Percentiles rank a stretch among this genome's conserved stretches.
Evolutionary conservation across 1,139 yeast species (phyloP).

Genomic region (Suhomyces bokatorum): DNA sequence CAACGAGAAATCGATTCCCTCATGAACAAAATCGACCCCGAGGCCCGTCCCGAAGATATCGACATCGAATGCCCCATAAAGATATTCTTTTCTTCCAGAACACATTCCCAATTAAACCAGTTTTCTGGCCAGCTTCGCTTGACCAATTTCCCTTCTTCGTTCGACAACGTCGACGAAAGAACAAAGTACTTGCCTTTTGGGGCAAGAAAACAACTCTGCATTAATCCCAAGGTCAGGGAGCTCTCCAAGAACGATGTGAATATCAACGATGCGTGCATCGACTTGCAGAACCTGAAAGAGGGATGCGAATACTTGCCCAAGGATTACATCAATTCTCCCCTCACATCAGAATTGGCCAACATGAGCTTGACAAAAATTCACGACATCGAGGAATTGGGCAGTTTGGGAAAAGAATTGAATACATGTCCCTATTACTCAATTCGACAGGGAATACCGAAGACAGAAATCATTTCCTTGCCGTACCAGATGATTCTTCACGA

Average conservation of each 20-base stretch:
- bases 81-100: slow-evolving; percentile 72
- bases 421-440: slow-evolving; percentile 85
- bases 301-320: slow-evolving; percentile 57
- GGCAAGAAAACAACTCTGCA: slow-evolving; percentile 83
- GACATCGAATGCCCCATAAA: slow-evolving; percentile 45
- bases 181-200: slow-evolving; percentile 69
- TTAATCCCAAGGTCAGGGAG: slow-evolving; percentile 55
- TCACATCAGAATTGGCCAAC: slow-evolving; percentile 56
- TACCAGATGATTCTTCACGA: slow-evolving; percentile 76
- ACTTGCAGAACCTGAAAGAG: slow-evolving; percentile 52
- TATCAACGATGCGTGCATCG: slow-evolving; percentile 82
- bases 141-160: slow-evolving; percentile 65
- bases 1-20: slow-evolving; percentile 46
- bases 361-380: slow-evolving; percentile 58
- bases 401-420: slow-evolving; percentile 55
- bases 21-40: slow-evolving; percentile 39
- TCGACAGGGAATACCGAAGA: slow-evolving; percentile 52
- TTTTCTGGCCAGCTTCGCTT: slow-evolving; percentile 71
- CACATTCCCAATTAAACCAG: slow-evolving; percentile 87
- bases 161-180: slow-evolving; percentile 40
- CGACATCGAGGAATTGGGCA: slow-evolving; percentile 81
- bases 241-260: slow-evolving; percentile 47
- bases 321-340: slow-evolving; percentile 26
- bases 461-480: slow-evolving; percentile 83
- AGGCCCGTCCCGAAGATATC: slow-evolving; percentile 13